Evolutionary conservation across 768 basidiomycete species (phyloP).

Genomic region (Psilocybe sp.): DNA sequence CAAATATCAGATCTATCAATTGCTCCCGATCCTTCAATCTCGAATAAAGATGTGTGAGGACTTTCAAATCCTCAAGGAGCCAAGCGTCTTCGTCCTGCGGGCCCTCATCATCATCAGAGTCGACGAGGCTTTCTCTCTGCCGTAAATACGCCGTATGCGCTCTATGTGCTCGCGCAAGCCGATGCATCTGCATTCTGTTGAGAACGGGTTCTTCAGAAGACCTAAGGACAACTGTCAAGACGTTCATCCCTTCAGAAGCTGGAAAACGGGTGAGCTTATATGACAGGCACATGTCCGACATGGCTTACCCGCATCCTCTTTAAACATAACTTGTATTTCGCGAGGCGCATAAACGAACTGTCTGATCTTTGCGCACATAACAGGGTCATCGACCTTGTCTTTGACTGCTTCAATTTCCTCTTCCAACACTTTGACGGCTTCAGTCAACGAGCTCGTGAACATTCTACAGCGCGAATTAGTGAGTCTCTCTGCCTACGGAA

Average conservation of each 20-base stretch:
- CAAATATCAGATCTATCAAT: constrained; percentile 90
- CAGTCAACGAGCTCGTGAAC: constrained; percentile 90
- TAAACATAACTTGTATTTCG: constrained; percentile 84
- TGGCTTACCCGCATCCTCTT: constrained; percentile 71
- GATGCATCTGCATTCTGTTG: constrained; percentile 74
- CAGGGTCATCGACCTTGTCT: constrained; percentile 84
- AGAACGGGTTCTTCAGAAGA: constrained; percentile 74
- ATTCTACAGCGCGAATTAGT: constrained; percentile 51
- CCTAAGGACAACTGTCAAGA: constrained; percentile 78
- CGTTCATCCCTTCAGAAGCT: constrained; percentile 69
- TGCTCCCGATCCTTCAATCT: constrained; percentile 86
- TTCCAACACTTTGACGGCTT: constrained; percentile 82
- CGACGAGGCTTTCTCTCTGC: constrained; percentile 55
- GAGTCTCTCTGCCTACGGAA: not conserved
- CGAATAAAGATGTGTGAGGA: constrained; percentile 77
- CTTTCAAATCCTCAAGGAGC: constrained; percentile 88
- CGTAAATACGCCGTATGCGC: constrained; percentile 77
- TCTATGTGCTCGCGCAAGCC: constrained; percentile 72
- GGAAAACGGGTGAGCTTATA: not conserved
- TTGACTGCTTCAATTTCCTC: constrained; percentile 87
- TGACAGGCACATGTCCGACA: not conserved
- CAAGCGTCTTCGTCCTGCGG: constrained; percentile 94
- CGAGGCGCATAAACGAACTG: constrained; percentile 83
- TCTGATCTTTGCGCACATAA: constrained; percentile 85
- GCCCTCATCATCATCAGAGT: constrained; percentile 93